Conservation (phyloP, 768 basidiomycete genomes). For the Pleurotus citrinopileatus region DNA sequence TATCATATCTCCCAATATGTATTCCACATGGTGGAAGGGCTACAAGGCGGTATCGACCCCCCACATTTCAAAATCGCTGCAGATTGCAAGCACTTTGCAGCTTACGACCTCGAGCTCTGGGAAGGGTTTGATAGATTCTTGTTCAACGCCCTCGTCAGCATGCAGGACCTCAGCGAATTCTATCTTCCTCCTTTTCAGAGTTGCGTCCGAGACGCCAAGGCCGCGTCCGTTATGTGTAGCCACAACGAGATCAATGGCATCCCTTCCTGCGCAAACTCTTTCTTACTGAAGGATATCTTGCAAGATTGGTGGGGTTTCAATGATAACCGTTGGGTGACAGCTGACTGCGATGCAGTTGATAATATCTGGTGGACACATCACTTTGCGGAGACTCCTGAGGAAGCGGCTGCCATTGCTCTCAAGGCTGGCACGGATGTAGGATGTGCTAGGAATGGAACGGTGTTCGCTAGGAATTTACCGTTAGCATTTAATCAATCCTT, state of each 20-base stretch:
- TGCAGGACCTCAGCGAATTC: constrained; percentile 55
- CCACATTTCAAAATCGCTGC: constrained; percentile 46
- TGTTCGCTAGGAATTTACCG: constrained; percentile 42
- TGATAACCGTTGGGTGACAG: constrained; percentile 53
- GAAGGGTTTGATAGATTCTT: constrained; percentile 43
- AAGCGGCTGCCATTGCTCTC: constrained; percentile 48
- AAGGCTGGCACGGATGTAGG: constrained; percentile 55
- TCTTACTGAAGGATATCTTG: constrained; percentile 48
- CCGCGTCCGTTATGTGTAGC: constrained; percentile 57
- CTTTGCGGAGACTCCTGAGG: constrained; percentile 38
- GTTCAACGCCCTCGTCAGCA: constrained; percentile 50
- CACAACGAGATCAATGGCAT: constrained; percentile 63
- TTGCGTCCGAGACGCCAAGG: constrained; percentile 59
- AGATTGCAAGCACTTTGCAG: constrained; percentile 62
- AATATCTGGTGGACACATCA: constrained; percentile 52
- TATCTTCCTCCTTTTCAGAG: constrained; percentile 55
- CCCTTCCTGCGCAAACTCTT: constrained; percentile 52
- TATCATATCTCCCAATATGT: constrained; percentile 52
- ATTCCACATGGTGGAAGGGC: constrained; percentile 49
- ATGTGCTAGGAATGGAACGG: constrained; percentile 36
- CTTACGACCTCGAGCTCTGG: constrained; percentile 60
- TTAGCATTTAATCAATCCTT: constrained; percentile 46
- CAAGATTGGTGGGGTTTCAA: constrained; percentile 52
- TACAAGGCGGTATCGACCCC: constrained; percentile 58
- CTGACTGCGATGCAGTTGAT: constrained; percentile 57